Base-by-base conservation (phyloP, 1,284 basidiomycete genomes). In the Fomitopsis schrenkii region DNA sequence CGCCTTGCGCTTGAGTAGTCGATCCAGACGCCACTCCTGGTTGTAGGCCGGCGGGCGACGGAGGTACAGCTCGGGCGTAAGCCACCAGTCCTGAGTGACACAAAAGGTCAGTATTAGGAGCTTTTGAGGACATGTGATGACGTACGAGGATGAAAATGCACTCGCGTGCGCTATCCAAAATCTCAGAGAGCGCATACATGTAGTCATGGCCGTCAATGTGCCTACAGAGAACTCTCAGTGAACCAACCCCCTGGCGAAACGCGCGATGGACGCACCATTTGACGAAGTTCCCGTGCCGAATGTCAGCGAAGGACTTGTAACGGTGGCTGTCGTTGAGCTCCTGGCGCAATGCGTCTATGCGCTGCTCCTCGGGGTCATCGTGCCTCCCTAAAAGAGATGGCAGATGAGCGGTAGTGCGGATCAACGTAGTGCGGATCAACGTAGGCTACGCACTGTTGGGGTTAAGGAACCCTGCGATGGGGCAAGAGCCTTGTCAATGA, bases 181-280 rank as follows among this genome's bases (percentile, higher is more conserved):
- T 80, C 76, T 95, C 94, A 2, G 93, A 94, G 36, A 97, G 73
- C 0, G 95, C 95, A 84, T 91, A 97, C 82, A 97, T 93, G 74
- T 96, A 97, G 77, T 97, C 93, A 62, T 94, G 90, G 0, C 94
- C 94, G 70, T 95, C 94, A 56, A 95, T 83, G 70, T 94, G 92
- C 88, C 90, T 90, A 59, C 60, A 44, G 19, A 7, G 22, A 15
- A 1, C 26, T 26, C 14, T 54, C 41, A 45, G 38, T 7, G 9
- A 22, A 38, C 15, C 26, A 17, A 33, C 9, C 35, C 44, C n/a
- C 33, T 17, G 42, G 22, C 33, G 6, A 40, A 8, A 17, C 7
- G 26, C n/a, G 2, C 28, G 30, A 40, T 15, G 36, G 57, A 75
- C 79, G 44, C 63, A 91, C 93, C 93, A 97, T 77, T 97, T 97